These are phyloP conservation scores for Suillus paluster DNA, from an alignment of 768 basidiomycete genomes.

Conservation along the genomic window DNA sequence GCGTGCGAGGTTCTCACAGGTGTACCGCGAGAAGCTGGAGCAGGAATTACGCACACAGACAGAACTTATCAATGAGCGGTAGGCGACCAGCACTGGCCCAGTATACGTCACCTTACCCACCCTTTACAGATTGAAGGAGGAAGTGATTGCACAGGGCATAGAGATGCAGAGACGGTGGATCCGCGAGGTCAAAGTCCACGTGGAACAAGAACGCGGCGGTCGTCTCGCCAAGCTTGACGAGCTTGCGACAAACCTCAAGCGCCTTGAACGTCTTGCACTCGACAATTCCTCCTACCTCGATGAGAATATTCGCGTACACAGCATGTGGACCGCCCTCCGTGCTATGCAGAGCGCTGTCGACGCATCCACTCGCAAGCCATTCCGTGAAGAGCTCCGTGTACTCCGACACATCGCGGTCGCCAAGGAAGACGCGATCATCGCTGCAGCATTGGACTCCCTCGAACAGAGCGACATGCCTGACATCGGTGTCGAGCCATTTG, in stretches of 20 bases:
- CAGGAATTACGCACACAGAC: conserved; percentile 86
- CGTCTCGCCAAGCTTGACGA: conserved; percentile 94
- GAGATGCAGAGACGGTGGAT: conserved; percentile 98
- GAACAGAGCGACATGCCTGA: no score
- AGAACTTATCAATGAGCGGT: conserved; percentile 95
- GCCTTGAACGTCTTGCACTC: conserved; percentile 87
- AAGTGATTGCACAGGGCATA: conserved; percentile 95
- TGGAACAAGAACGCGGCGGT: conserved; percentile 95
- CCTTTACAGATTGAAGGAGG: conserved; percentile 79
- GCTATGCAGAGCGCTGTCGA: no score
- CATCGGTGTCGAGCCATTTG: no score
- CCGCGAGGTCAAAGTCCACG: conserved; percentile 91
- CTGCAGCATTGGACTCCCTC: conserved; percentile 42
- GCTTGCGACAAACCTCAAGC: conserved; percentile 86
- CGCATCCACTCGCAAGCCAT: no score
- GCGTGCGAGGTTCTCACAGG: conserved; percentile 67
- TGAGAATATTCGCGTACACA: conserved; percentile 90
- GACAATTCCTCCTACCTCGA: conserved; percentile 92
- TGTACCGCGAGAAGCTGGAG: conserved; percentile 87
- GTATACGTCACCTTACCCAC: not conserved
- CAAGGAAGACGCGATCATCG: conserved; percentile 69
- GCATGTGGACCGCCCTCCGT: conserved; percentile 61
- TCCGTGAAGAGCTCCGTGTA: conserved; percentile 23
- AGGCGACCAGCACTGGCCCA: conserved; percentile 23
- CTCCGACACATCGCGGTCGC: conserved; percentile 75